Evolutionary conservation across 1,139 yeast species (phyloP).

Genomic region (Kluyveromyces sp.): DNA sequence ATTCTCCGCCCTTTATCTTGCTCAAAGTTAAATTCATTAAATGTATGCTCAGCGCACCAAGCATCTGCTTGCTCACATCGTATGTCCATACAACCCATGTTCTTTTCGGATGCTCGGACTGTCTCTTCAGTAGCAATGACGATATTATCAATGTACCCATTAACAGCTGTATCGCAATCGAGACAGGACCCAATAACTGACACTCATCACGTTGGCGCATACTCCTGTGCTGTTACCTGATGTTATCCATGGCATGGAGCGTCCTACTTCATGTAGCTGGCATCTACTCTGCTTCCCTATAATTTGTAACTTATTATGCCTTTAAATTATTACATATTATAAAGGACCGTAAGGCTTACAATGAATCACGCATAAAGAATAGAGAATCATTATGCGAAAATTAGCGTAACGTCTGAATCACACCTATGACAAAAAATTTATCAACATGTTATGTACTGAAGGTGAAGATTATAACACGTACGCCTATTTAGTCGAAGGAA

Average conservation of each 20-base stretch:
- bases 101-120: constrained; percentile 73
- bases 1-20: constrained; percentile 39
- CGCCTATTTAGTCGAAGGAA: background rate
- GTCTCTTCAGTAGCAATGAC: constrained; percentile 68
- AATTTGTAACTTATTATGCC: too few relatives aligned
- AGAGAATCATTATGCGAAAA: too few relatives aligned
- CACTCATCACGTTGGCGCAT: constrained; percentile 31
- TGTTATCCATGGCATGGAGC: too few relatives aligned
- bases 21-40: constrained; percentile 70
- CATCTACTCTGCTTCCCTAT: too few relatives aligned
- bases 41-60: constrained; percentile 84
- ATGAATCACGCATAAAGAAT: too few relatives aligned
- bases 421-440: too few relatives aligned
- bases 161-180: constrained; percentile 54
- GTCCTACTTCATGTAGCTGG: too few relatives aligned
- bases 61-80: constrained; percentile 83
- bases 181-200: constrained; percentile 65
- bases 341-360: too few relatives aligned
- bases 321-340: too few relatives aligned
- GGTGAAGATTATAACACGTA: background rate
- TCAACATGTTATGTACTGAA: too few relatives aligned
- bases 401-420: too few relatives aligned
- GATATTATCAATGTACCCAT: constrained; percentile 73
- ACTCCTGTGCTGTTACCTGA: too few relatives aligned
- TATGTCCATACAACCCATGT: constrained; percentile 86